Percentiles rank a stretch among this genome's conserved stretches.
Evolutionary conservation across 768 basidiomycete species (phyloP).

Genomic region (Lentinula guzmanii): DNA sequence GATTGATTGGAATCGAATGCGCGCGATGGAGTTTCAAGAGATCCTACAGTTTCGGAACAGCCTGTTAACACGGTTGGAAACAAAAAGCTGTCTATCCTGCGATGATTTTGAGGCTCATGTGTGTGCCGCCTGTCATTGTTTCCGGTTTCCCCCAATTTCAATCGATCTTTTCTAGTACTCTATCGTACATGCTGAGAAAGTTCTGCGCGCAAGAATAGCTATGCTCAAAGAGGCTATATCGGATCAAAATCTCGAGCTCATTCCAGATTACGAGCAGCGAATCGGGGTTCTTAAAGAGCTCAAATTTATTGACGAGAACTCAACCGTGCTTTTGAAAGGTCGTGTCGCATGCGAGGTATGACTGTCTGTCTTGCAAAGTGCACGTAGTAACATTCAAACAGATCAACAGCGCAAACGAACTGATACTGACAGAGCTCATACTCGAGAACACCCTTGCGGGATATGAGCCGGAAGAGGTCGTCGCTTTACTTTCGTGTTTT

Average conservation of each 20-base stretch:
- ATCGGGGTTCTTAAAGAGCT: conserved; percentile 87
- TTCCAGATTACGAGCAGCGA: conserved; percentile 96
- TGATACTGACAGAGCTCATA: conserved; percentile 93
- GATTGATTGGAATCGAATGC: conserved; percentile 78
- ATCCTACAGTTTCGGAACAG: conserved; percentile 53
- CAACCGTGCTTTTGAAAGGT: conserved; percentile 92
- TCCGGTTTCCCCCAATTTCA: background rate
- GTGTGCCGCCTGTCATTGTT: conserved; percentile 21
- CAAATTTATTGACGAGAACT: conserved; percentile 92
- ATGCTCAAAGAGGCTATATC: conserved; percentile 81
- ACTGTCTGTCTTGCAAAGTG: background rate
- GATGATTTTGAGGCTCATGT: conserved; percentile 72
- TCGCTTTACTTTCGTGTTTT: conserved; percentile 92
- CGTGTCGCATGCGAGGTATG: conserved; percentile 95
- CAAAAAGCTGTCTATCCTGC: conserved; percentile 51
- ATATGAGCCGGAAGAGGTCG: conserved; percentile 94
- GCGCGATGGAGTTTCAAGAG: conserved; percentile 91
- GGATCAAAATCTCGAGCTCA: conserved; percentile 92
- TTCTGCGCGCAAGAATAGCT: conserved; percentile 69
- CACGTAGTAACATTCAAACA: conserved; percentile 21
- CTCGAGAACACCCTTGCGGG: conserved; percentile 88
- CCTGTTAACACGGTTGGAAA: conserved; percentile 36
- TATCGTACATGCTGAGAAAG: conserved; percentile 67
- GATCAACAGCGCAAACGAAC: conserved; percentile 99
- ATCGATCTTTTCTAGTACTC: conserved; percentile 50